Conservation (phyloP, 768 basidiomycete species). For the Antrodiella citrinella region DNA sequence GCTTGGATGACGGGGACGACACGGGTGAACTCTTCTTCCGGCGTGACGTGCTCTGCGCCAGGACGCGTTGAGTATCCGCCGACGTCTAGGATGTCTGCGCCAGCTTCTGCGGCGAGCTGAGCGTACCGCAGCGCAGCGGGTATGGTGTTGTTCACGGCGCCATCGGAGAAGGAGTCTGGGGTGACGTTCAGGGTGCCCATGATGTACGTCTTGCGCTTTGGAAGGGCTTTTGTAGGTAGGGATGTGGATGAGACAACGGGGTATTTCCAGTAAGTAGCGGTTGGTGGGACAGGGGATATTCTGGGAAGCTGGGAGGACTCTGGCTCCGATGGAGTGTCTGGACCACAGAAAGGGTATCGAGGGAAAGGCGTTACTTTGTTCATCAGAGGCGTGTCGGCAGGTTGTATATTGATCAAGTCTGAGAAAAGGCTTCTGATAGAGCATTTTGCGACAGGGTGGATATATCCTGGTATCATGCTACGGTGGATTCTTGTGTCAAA, state of each 20-base stretch:
- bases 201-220: conserved; percentile 43
- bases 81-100: conserved; percentile 80
- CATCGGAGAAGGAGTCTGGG: conserved; percentile 96
- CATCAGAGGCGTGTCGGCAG: conserved; percentile 40
- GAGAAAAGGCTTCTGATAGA: conserved; percentile 40
- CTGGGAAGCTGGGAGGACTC: conserved; percentile 6
- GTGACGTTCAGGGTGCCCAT: conserved; percentile 94
- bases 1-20: conserved; percentile 65
- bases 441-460: conserved; percentile 53
- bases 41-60: conserved; percentile 54
- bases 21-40: conserved; percentile 62
- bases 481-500: not conserved
- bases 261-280: conserved; percentile 44
- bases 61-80: conserved; percentile 95
- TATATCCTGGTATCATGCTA: conserved; percentile 74
- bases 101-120: conserved; percentile 37
- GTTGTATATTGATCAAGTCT: conserved; percentile 26
- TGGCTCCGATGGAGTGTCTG: conserved; percentile 12
- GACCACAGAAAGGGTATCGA: conserved; percentile 31
- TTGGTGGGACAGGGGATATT: conserved; percentile 31
- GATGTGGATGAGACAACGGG: conserved; percentile 16
- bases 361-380: conserved; percentile 73
- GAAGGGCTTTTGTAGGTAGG: conserved; percentile 13
- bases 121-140: conserved; percentile 48
- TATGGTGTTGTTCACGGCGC: conserved; percentile 47